Conservation (phyloP, 495 filamentous ascomycete genomes). For the Cryomyces antarcticus region DNA sequence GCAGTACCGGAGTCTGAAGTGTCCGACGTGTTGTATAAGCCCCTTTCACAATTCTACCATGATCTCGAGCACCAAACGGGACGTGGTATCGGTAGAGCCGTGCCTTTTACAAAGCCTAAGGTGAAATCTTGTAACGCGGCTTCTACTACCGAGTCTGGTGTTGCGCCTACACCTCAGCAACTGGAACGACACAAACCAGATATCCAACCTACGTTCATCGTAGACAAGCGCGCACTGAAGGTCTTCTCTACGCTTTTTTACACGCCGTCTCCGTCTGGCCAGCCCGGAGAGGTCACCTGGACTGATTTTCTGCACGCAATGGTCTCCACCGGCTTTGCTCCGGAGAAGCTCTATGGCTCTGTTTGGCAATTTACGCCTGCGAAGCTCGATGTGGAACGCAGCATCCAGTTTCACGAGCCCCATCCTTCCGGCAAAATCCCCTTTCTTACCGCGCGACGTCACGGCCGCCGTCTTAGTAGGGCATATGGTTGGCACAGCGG, state of each 20-base stretch:
- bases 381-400: conserved; percentile 20
- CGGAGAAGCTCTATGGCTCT: conserved; percentile 30
- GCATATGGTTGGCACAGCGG: conserved; percentile 27
- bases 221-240: conserved; percentile 25
- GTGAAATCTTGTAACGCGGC: conserved; percentile 16
- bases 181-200: conserved; percentile 3
- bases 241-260: conserved; percentile 28
- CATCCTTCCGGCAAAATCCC: conserved; percentile 29
- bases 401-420: conserved; percentile 35
- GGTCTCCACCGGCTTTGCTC: conserved; percentile 23
- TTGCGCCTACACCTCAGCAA: background rate
- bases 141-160: background rate
- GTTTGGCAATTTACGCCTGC: conserved; percentile 30
- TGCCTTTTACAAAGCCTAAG: conserved; percentile 14
- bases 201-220: conserved; percentile 14
- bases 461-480: conserved; percentile 24
- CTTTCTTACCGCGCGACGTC: conserved; percentile 16
- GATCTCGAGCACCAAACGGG: conserved; percentile 8
- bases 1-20: background rate
- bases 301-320: conserved; percentile 32
- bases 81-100: too few relatives aligned
- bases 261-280: conserved; percentile 8
- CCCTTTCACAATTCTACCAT: conserved; percentile 10
- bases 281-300: conserved; percentile 28
- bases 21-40: background rate